phyloP scores from a whole-genome alignment of 257 asterid species.

The Handroanthus guayacan region DNA sequence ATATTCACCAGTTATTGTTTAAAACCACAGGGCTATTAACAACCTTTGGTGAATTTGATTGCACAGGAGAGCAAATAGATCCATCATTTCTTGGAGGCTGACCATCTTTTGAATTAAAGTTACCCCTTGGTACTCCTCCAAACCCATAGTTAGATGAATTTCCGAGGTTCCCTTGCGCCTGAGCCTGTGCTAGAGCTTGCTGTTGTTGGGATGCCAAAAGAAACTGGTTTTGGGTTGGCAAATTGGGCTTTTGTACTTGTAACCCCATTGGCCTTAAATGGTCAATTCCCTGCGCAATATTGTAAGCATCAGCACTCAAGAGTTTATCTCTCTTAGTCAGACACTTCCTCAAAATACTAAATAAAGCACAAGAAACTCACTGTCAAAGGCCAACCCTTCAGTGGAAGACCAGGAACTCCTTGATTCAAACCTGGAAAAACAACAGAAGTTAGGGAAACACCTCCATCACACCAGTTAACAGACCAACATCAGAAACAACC shows the following conservation, averaged over 20 bases:
- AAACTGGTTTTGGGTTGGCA: constrained; percentile 84
- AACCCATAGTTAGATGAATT: constrained; percentile 77
- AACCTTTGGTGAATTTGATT: constrained; percentile 96
- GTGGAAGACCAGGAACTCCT: constrained; percentile 91
- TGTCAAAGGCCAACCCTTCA: constrained; percentile 99
- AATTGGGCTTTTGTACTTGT: constrained; percentile 90
- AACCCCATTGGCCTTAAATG: constrained; percentile 92
- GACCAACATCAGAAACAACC: constrained; percentile 13
- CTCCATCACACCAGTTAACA: constrained; percentile 17
- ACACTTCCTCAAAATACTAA: constrained; percentile 29
- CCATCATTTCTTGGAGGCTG: constrained; percentile 95
- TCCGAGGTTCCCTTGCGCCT: constrained; percentile 88
- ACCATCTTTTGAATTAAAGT: constrained; percentile 81
- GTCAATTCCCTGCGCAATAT: constrained; percentile 79
- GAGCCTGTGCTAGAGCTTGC: constrained; percentile 93
- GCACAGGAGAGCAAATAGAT: constrained; percentile 93
- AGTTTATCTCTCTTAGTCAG: constrained; percentile 12
- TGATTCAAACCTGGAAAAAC: constrained; percentile 75
- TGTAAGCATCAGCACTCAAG: constrained; percentile 36
- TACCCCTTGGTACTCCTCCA: constrained; percentile 93
- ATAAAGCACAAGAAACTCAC: constrained; percentile 62
- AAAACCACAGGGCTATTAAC: constrained; percentile 19
- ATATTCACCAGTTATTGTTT: constrained; percentile 6
- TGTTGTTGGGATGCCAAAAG: constrained; percentile 92
- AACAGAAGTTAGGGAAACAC: constrained; percentile 29